Conservation (phyloP, 306 rosid genomes). For the Geum urbanum region DNA sequence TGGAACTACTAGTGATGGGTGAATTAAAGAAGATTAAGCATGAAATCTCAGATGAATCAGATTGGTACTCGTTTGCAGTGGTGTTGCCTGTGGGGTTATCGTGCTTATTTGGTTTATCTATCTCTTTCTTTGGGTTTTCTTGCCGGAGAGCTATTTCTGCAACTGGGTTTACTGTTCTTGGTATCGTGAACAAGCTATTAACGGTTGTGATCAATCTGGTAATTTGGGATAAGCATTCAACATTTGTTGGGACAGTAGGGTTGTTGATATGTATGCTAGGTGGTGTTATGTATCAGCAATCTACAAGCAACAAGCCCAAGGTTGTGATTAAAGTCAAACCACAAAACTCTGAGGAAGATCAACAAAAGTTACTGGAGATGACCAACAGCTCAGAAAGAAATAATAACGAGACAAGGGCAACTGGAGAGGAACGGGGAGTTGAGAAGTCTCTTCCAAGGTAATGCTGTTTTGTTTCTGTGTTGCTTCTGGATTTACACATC, state of each 20-base stretch:
- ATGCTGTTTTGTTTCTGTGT: neutral
- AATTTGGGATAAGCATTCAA: constrained; percentile 71
- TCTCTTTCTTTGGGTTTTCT: constrained; percentile 87
- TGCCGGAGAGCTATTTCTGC: constrained; percentile 80
- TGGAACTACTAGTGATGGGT: constrained; percentile 77
- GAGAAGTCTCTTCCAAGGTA: constrained; percentile 10
- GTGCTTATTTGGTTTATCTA: constrained; percentile 56
- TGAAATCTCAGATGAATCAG: constrained; percentile 61
- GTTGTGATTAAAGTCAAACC: constrained; percentile 35
- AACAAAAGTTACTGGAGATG: constrained; percentile 59
- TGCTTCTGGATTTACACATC: neutral
- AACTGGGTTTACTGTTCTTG: constrained; percentile 72
- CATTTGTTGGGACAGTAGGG: constrained; percentile 62
- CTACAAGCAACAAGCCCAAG: constrained; percentile 58
- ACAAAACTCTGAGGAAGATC: constrained; percentile 46
- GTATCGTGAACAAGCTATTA: constrained; percentile 67
- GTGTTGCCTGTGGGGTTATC: constrained; percentile 65
- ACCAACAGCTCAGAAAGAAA: constrained; percentile 30
- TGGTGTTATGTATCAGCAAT: constrained; percentile 66
- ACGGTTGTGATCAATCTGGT: constrained; percentile 65
- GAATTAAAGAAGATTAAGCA: constrained; percentile 70
- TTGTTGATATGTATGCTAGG: constrained; percentile 68
- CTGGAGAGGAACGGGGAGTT: constrained; percentile 33
- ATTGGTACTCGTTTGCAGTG: constrained; percentile 53
- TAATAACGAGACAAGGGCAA: constrained; percentile 24